Percentiles rank a stretch among this genome's conserved stretches.
Conservation (phyloP, 257 asterid species). For the Penstemon barbatus region DNA sequence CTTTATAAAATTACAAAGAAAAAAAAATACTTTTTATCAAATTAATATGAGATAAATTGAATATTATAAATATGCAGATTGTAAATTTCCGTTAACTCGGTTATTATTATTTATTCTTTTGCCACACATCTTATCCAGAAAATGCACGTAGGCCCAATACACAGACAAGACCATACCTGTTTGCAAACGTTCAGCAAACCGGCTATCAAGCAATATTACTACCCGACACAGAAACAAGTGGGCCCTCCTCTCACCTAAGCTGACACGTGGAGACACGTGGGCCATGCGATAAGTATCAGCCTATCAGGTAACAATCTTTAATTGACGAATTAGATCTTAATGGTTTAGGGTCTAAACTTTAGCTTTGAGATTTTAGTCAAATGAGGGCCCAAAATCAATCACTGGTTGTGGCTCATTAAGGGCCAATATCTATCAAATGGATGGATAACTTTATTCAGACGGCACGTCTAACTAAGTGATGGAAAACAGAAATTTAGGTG, state of each 20-base stretch:
- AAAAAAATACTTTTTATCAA: too few relatives aligned
- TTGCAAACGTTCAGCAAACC: conserved; percentile 19
- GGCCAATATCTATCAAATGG: not conserved
- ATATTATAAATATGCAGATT: too few relatives aligned
- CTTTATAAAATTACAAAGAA: too few relatives aligned
- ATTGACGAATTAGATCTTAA: not conserved
- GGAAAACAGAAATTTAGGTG: not conserved
- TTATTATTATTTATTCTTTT: too few relatives aligned
- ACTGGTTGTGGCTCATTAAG: not conserved
- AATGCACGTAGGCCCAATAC: conserved; percentile 1
- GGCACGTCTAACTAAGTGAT: not conserved
- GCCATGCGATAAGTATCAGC: not conserved
- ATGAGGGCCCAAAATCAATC: not conserved
- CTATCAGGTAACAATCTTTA: conserved; percentile 14
- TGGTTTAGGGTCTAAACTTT: conserved; percentile 12
- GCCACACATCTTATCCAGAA: conserved; percentile 6
- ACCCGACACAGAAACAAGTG: conserved; percentile 6
- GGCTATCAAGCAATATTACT: not conserved
- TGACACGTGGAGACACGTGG: conserved; percentile 30
- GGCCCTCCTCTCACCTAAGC: conserved; percentile 15
- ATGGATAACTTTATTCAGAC: not conserved
- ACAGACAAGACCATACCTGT: conserved; percentile 18
- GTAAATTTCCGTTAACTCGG: too few relatives aligned
- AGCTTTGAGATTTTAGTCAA: not conserved
- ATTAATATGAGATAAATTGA: too few relatives aligned